Percentiles rank a stretch among this genome's conserved stretches.
phyloP scores from a whole-genome alignment of 176 grass and related monocot species.

The Triticum timopheevii region DNA sequence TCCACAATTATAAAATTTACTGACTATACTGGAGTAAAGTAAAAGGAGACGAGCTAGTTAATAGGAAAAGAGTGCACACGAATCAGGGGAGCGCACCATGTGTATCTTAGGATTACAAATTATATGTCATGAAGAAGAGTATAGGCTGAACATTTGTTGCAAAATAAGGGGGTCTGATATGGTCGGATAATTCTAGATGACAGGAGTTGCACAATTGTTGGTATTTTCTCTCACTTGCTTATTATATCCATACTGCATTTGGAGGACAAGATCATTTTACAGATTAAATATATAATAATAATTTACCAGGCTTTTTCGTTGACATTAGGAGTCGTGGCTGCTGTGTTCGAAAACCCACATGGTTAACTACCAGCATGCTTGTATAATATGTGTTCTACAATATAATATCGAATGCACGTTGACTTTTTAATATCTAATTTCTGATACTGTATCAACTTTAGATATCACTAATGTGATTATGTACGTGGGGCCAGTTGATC shows the following conservation, averaged over 20 bases:
- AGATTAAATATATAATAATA: not conserved
- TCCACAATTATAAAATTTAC: not conserved
- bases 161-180: not conserved
- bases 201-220: not conserved
- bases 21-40: not conserved
- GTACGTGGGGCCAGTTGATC: not conserved
- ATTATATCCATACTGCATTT: not conserved
- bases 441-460: not conserved
- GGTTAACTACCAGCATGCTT: too few relatives aligned
- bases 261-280: not conserved
- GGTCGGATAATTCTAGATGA: not conserved
- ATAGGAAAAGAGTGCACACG: too few relatives aligned
- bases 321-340: too few relatives aligned
- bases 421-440: too few relatives aligned
- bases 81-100: too few relatives aligned
- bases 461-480: not conserved
- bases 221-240: not conserved
- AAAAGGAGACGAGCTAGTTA: not conserved
- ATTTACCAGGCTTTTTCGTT: too few relatives aligned
- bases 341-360: too few relatives aligned
- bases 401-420: too few relatives aligned
- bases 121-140: not conserved
- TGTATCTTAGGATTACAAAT: not conserved
- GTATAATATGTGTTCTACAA: too few relatives aligned
- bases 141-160: not conserved